Evolutionary conservation across 495 filamentous ascomycete species (phyloP).

Genomic region (Aspergillus campestris): DNA sequence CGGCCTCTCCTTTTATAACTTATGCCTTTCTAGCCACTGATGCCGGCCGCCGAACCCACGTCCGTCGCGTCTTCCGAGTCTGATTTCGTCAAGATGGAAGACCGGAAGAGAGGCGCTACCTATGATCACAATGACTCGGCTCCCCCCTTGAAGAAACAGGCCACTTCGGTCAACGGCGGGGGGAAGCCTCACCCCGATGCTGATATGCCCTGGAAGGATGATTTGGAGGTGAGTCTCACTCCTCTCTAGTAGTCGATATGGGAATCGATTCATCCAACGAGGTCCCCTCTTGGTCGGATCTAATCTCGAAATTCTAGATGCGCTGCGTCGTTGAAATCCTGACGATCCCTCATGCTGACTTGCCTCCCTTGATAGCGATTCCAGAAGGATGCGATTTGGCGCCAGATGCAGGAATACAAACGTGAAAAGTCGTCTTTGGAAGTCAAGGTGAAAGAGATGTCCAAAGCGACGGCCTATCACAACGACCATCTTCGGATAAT

Average conservation of each 20-base stretch:
- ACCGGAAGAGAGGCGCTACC: slow-evolving; percentile 83
- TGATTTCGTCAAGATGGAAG: slow-evolving; percentile 86
- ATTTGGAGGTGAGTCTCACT: slow-evolving; percentile 68
- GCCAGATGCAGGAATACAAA: slow-evolving; percentile 97
- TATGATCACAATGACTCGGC: slow-evolving; percentile 66
- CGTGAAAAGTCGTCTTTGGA: slow-evolving; percentile 76
- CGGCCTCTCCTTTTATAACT: slow-evolving; percentile 16
- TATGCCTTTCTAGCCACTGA: slow-evolving; percentile 52
- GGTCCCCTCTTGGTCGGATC: neutral
- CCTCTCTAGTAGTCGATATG: slow-evolving; percentile 14
- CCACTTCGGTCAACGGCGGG: slow-evolving; percentile 62
- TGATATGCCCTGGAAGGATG: slow-evolving; percentile 77
- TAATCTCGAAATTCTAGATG: too few species aligned
- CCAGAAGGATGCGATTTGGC: slow-evolving; percentile 95
- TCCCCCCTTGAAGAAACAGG: slow-evolving; percentile 80
- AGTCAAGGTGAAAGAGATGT: slow-evolving; percentile 61
- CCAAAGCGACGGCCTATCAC: slow-evolving; percentile 67
- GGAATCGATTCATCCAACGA: slow-evolving; percentile 10
- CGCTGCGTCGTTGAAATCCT: slow-evolving; percentile 1
- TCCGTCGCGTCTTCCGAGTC: slow-evolving; percentile 60
- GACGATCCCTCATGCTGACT: slow-evolving; percentile 8
- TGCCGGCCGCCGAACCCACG: slow-evolving; percentile 69
- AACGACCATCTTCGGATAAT: slow-evolving; percentile 86
- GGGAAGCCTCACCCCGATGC: slow-evolving; percentile 64
- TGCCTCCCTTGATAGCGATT: slow-evolving; percentile 54